Evolutionary conservation across 2,329 filamentous ascomycete species (phyloP), one percentile per base, ranked within the genome.

Genomic region (Aspergillus ibericus): DNA sequence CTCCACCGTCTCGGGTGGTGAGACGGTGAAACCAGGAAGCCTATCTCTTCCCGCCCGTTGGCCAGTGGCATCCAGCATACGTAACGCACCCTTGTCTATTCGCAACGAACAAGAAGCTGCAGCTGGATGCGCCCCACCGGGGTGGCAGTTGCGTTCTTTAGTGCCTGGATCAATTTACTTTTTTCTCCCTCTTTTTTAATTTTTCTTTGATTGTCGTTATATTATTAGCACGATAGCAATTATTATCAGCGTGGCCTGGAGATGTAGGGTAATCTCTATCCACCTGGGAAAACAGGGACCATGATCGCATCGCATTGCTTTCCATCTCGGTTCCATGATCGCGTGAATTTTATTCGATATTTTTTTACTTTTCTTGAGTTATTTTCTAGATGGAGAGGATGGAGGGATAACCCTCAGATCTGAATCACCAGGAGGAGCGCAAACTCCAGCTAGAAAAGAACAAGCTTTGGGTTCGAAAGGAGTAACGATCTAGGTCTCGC

Each of bases 11-110:
- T 32, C 52, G 35, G 47, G 53, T 50, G 44, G 55, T 60, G 55
- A 58, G 59, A 53, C 56, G 50, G 59, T 64, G 63, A 66, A 59
- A 63, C 59, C 64, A 55, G 38, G 55, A 59, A 53, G 49, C 32
- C 50, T 29, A 38, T 53, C 50, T 56, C 46, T 20, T 47, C 47
- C 32, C 38, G 22, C 42, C 55, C 42, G 60, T 60, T 63, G 60
- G 60, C 48, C 58, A 55, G 51, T 59, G 47, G 50, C 42, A 53
- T 54, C 29, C 34, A 25, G 56, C 48, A 56, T 60, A 64, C 59
- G 62, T 63, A 64, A 63, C 58, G 47, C 60, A 22, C 44, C 56
- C 56, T 64, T 63, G 60, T 63, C 60, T 57, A 64, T 58, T 53
- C 62, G 55, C 62, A 59, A 63, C 55, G 51, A 58, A 46, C 58